Conservation (phyloP, 2,329 filamentous ascomycete genomes). For the Colletotrichum falcatum region DNA sequence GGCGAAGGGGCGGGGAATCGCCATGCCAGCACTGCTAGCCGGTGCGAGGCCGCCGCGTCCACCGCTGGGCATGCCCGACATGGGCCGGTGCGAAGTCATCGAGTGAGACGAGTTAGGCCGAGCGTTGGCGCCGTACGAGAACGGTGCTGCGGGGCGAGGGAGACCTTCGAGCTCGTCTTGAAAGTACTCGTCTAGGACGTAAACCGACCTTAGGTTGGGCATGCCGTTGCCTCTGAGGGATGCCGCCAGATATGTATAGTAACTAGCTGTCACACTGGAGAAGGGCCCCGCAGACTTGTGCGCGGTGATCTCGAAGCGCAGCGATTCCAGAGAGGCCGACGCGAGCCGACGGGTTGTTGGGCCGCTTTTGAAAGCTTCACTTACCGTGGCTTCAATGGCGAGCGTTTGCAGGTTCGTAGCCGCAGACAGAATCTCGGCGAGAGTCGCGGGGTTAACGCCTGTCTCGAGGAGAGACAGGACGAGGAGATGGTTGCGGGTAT, state of each 20-base stretch:
- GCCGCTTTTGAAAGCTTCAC: conserved; percentile 62
- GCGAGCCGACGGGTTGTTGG: conserved; percentile 69
- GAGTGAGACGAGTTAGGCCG: conserved; percentile 52
- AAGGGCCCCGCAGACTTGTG: conserved; percentile 68
- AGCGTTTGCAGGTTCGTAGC: conserved; percentile 70
- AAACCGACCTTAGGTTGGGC: conserved; percentile 79
- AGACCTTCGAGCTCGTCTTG: conserved; percentile 81
- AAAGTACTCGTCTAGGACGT: conserved; percentile 87
- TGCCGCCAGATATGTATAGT: conserved; percentile 88
- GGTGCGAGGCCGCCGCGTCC: conserved; percentile 43
- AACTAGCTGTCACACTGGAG: conserved; percentile 66
- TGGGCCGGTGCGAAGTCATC: conserved; percentile 34
- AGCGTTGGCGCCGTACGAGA: conserved; percentile 52
- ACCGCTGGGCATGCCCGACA: conserved; percentile 15
- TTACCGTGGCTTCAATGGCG: conserved; percentile 64
- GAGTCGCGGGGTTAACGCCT: conserved; percentile 71
- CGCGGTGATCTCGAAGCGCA: conserved; percentile 87
- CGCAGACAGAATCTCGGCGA: conserved; percentile 71
- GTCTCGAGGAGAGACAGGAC: conserved; percentile 79
- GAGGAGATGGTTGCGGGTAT: conserved; percentile 70
- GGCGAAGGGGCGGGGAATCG: conserved; percentile 45
- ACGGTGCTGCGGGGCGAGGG: conserved; percentile 68
- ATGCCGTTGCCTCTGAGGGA: conserved; percentile 83
- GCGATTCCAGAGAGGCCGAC: conserved; percentile 75
- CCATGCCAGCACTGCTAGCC: conserved; percentile 43